These are phyloP conservation scores for Pythium chondricola DNA, from an alignment of 352 stramenopile species.

Conservation along the genomic window DNA sequence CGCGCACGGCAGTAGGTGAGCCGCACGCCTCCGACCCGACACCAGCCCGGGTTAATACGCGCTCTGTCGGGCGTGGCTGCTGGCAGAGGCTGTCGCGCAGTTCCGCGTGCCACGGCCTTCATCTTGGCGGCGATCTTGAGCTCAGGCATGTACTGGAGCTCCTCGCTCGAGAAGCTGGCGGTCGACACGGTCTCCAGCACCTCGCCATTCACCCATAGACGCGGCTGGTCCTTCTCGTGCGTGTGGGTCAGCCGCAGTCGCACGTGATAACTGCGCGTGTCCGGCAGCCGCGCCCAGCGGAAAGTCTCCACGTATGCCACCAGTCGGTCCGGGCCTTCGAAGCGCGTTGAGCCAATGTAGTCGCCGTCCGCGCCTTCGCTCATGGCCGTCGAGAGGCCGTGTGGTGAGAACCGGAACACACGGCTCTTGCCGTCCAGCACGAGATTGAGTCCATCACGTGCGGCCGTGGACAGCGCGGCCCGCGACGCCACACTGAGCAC, in stretches of 20 bases:
- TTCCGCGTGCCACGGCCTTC: constrained; percentile 5
- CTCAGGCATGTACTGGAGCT: constrained; percentile 36
- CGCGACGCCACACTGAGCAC: constrained; percentile 30
- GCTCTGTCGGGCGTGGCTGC: too few species aligned
- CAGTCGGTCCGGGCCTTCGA: constrained; percentile 32
- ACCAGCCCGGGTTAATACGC: constrained; percentile 7
- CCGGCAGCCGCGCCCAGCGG: constrained; percentile 14
- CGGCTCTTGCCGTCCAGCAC: constrained; percentile 56
- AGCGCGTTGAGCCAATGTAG: constrained; percentile 54
- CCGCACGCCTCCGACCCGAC: constrained; percentile 8
- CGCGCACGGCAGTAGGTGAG: constrained; percentile 7
- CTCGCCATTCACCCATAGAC: constrained; percentile 40
- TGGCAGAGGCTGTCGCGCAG: constrained; percentile 2
- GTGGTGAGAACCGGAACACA: constrained; percentile 49
- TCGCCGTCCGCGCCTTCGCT: constrained; percentile 29
- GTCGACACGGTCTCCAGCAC: constrained; percentile 28
- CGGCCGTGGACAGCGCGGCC: constrained; percentile 21
- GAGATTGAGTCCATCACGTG: constrained; percentile 32
- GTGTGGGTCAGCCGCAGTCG: constrained; percentile 37
- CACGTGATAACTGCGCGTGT: constrained; percentile 29
- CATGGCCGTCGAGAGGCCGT: constrained; percentile 37
- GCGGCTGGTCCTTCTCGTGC: constrained; percentile 32
- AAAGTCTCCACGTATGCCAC: constrained; percentile 51
- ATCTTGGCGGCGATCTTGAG: constrained; percentile 44
- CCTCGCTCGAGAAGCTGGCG: constrained; percentile 22